Conservation (phyloP, 1,284 basidiomycete species). For the Ceratobasidium sp. region DNA sequence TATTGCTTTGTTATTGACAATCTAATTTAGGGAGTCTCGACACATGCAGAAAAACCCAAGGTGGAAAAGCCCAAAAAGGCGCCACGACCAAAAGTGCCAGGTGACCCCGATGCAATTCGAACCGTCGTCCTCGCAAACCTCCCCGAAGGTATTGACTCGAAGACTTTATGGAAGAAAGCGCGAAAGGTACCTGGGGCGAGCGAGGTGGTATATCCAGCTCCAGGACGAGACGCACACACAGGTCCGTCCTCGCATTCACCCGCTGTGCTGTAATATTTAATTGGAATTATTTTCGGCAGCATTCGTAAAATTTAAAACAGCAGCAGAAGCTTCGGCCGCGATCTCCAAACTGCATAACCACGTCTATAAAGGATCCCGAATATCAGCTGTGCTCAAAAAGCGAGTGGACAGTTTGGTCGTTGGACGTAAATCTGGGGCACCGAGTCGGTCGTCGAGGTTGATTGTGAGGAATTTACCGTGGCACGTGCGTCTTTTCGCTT, state of each 20-base stretch:
- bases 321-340: slow-evolving; percentile 79
- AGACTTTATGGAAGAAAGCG: slow-evolving; percentile 89
- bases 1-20: slow-evolving; percentile 33
- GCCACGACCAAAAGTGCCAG: slow-evolving; percentile 60
- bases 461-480: slow-evolving; percentile 94
- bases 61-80: slow-evolving; percentile 55
- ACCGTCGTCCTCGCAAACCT: slow-evolving; percentile 85
- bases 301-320: slow-evolving; percentile 81
- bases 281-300: slow-evolving; percentile 62
- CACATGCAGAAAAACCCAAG: slow-evolving; percentile 1
- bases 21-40: slow-evolving; percentile 6
- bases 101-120: slow-evolving; percentile 82
- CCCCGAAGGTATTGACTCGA: slow-evolving; percentile 75
- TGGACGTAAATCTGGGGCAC: slow-evolving; percentile 59
- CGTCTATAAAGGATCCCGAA: slow-evolving; percentile 89
- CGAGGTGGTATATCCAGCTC: slow-evolving; percentile 76
- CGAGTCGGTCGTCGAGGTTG: slow-evolving; percentile 81
- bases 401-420: slow-evolving; percentile 79
- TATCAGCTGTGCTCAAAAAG: slow-evolving; percentile 94
- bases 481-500: slow-evolving; percentile 57
- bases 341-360: slow-evolving; percentile 91
- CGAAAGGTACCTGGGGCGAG: slow-evolving; percentile 81
- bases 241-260: slow-evolving; percentile 52
- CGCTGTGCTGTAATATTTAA: not conserved
- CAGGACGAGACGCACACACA: slow-evolving; percentile 60